Evolutionary conservation across 1,284 basidiomycete genomes (phyloP), one percentile per base, ranked within the genome.

Genomic region (Puccinia coronata): DNA sequence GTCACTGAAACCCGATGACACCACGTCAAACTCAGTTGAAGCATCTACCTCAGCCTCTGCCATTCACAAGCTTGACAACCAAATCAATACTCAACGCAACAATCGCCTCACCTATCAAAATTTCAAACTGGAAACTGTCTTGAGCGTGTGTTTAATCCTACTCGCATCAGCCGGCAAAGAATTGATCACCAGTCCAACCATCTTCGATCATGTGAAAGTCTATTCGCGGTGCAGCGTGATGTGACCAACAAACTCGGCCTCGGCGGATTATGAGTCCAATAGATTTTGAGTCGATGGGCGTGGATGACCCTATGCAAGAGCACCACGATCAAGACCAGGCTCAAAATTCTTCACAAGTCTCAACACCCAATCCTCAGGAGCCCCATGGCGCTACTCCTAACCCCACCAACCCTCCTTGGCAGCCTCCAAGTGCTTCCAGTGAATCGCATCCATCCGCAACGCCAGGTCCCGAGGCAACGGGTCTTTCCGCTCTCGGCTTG

Each of bases 111-210:
- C 83, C 11, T 85, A 87, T 41, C 79, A 82, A 12, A 82, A 83
- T 18, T 87, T 87, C 76, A 84, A 85, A 23, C 83, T 87, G 23
- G 70, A 82, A 2, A 82, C 82, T n/a, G 82, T 87, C 2, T 84
- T 87, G 1, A 63, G 84, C 2, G 85, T 85, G 2, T 87, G 87
- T n/a, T 83, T 84, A 12, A 85, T 86, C 73, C 85, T 87, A 0
- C 83, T 87, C 12, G 84, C 85, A 3, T 86, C 85, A 1, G 86
- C 87, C 2, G 87, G 87, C n/a, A 86, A 85, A 47, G 87, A 87
- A 82, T 87, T 83, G 84, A 85, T 69, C 82, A 84, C 41, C 81
- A 80, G 39, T 83, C 85, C n/a, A 83, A 84, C 39, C 73, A 82
- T 39, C 82, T 82, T 0, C 82, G 85, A 34, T 84, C 84, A 1